A percentile compares a stretch with the other conserved stretches of the same genome.
Conservation (phyloP, 192 early-diverging fungal genomes). For the Podila epicladia region DNA sequence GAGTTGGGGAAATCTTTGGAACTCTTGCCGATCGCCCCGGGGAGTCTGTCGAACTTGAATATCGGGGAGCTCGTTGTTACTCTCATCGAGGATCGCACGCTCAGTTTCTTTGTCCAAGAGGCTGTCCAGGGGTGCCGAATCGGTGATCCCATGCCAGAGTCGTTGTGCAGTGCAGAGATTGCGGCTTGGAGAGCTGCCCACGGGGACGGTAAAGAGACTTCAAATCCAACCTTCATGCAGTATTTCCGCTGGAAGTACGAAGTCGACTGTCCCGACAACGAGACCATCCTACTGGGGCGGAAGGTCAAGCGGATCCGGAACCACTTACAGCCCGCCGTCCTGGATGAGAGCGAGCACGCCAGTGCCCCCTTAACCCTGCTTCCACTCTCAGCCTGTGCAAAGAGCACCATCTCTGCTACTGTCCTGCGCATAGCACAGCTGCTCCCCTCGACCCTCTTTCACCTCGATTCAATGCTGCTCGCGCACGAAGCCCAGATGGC, state of each 20-base stretch:
- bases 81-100: too few species aligned
- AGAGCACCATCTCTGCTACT: conserved; percentile 49
- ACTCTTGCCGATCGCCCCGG: too few species aligned
- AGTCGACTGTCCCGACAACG: neutral
- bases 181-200: too few species aligned
- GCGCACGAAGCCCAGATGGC: conserved; percentile 48
- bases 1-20: too few species aligned
- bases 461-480: conserved; percentile 66
- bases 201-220: too few species aligned
- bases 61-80: too few species aligned
- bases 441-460: conserved; percentile 66
- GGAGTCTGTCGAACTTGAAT: too few species aligned
- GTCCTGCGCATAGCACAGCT: conserved; percentile 51
- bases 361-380: neutral
- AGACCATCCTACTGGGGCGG: neutral
- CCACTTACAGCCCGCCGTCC: neutral
- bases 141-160: too few species aligned
- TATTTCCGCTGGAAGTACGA: neutral
- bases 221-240: neutral
- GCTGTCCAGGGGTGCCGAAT: too few species aligned
- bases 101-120: too few species aligned
- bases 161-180: too few species aligned
- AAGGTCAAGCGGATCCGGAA: neutral
- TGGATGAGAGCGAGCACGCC: neutral
- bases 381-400: conserved; percentile 12